Evolutionary conservation across 2,329 filamentous ascomycete species (phyloP).

Genomic region (Talaromyces albobiverticillius): DNA sequence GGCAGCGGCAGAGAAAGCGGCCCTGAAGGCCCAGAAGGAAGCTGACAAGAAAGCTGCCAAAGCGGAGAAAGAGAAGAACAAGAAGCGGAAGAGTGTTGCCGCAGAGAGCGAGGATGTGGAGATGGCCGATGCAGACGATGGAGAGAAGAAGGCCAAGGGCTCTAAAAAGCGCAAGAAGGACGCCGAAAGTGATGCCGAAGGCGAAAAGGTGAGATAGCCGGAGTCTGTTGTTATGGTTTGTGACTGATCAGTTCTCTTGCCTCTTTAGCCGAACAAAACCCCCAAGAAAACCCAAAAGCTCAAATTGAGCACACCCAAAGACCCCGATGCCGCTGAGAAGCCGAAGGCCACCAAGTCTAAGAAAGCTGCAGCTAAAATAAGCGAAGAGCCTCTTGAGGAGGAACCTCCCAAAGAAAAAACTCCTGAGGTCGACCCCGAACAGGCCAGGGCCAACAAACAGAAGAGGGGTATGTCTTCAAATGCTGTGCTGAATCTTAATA

Average conservation of each 20-base stretch:
- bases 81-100: slow-evolving; percentile 53
- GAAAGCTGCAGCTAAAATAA: slow-evolving; percentile 56
- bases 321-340: slow-evolving; percentile 44
- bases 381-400: slow-evolving; percentile 54
- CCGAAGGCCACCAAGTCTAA: slow-evolving; percentile 29
- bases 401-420: slow-evolving; percentile 46
- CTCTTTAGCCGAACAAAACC: slow-evolving; percentile 55
- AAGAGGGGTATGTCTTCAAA: slow-evolving; percentile 48
- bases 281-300: slow-evolving; percentile 61
- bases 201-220: slow-evolving; percentile 57
- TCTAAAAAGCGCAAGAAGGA: slow-evolving; percentile 42
- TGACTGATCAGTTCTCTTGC: slow-evolving; percentile 24
- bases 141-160: slow-evolving; percentile 52
- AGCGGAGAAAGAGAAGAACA: slow-evolving; percentile 51
- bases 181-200: slow-evolving; percentile 65
- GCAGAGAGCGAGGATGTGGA: slow-evolving; percentile 70
- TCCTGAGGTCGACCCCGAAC: slow-evolving; percentile 54
- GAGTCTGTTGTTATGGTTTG: background rate
- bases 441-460: slow-evolving; percentile 56
- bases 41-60: slow-evolving; percentile 51
- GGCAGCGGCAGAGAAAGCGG: slow-evolving; percentile 55
- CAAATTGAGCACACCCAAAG: slow-evolving; percentile 58
- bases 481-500: background rate
- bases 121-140: slow-evolving; percentile 48
- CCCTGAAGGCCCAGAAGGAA: slow-evolving; percentile 52